A percentile compares a stretch with the other conserved stretches of the same genome.
Conservation (phyloP, 768 basidiomycete genomes). For the Lenzites betulinus region DNA sequence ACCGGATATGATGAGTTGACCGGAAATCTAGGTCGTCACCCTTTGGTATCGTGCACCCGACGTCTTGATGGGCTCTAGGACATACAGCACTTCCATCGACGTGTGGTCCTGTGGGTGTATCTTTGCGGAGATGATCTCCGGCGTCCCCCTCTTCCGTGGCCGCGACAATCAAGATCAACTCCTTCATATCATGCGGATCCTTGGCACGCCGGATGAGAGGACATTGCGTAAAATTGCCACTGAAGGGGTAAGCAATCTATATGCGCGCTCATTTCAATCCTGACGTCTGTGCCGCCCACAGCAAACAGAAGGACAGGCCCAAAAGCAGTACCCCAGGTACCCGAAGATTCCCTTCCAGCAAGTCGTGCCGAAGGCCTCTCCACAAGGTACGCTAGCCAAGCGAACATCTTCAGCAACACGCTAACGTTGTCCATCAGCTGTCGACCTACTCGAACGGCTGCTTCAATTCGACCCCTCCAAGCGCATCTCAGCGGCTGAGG, state of each 20-base stretch:
- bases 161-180: constrained; percentile 97
- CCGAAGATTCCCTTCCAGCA: constrained; percentile 81
- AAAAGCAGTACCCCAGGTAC: constrained; percentile 85
- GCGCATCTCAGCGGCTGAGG: constrained; percentile 88
- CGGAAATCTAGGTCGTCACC: constrained; percentile 81
- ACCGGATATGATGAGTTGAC: neutral
- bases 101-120: constrained; percentile 99
- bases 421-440: constrained; percentile 45
- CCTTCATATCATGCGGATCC: constrained; percentile 95
- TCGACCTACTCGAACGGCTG: constrained; percentile 91
- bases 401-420: neutral
- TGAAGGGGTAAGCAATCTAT: constrained; percentile 69
- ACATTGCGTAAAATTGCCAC: constrained; percentile 85
- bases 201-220: constrained; percentile 91
- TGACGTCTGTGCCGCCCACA: constrained; percentile 7
- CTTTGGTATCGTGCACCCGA: constrained; percentile 99
- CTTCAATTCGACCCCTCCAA: constrained; percentile 95
- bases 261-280: neutral
- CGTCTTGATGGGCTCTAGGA: constrained; percentile 93
- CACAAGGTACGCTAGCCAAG: constrained; percentile 57
- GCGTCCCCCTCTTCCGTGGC: constrained; percentile 94
- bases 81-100: constrained; percentile 97
- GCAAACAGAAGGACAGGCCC: constrained; percentile 69
- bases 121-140: constrained; percentile 99
- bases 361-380: constrained; percentile 82